phyloP scores from a whole-genome alignment of 2,329 filamentous ascomycete species.

The Fusarium foetens region DNA sequence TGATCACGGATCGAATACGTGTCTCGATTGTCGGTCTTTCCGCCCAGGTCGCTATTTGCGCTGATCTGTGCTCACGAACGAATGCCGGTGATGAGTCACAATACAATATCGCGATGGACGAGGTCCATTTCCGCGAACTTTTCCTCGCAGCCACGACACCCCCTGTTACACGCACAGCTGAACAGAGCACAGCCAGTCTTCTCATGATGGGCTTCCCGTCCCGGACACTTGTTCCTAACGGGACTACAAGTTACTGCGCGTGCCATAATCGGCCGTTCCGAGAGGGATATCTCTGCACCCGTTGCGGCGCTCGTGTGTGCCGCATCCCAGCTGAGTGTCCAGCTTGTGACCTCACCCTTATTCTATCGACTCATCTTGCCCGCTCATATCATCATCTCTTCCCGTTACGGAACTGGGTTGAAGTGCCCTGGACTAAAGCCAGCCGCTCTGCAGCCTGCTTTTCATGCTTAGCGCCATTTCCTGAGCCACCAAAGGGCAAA shows the following conservation, averaged over 20 bases:
- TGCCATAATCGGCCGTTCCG: conserved; percentile 86
- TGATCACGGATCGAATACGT: conserved; percentile 84
- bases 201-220: conserved; percentile 99
- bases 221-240: conserved; percentile 75
- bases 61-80: conserved; percentile 86
- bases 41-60: conserved; percentile 91
- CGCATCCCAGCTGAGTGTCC: conserved; percentile 90
- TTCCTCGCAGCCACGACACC: conserved; percentile 89
- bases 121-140: conserved; percentile 83
- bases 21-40: conserved; percentile 91
- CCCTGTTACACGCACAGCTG: conserved; percentile 77
- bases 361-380: conserved; percentile 91
- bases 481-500: conserved; percentile 53
- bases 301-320: conserved; percentile 91
- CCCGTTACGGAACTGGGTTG: conserved; percentile 88
- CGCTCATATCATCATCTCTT: conserved; percentile 95
- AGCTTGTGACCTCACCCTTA: conserved; percentile 88
- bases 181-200: conserved; percentile 70
- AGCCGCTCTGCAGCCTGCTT: conserved; percentile 73
- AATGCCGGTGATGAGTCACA: conserved; percentile 80
- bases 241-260: conserved; percentile 80
- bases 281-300: conserved; percentile 90
- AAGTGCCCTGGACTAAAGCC: conserved; percentile 85
- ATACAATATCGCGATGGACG: conserved; percentile 86
- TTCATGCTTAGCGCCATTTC: conserved; percentile 80